Evolutionary conservation across 257 asterid species (phyloP).

Genomic region (Primulina eburnea): DNA sequence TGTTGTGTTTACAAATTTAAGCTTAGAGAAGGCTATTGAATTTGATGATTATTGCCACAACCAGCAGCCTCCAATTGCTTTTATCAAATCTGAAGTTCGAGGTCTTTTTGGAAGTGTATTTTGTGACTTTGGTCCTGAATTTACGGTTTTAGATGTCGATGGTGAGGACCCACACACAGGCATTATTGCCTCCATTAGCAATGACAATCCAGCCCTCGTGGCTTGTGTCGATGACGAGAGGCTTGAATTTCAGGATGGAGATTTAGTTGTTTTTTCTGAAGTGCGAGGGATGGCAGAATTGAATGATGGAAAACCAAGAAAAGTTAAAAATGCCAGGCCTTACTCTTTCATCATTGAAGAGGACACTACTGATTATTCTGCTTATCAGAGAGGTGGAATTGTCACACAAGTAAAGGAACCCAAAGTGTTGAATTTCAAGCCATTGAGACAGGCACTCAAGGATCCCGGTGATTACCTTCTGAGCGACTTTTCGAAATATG

Average conservation of each 20-base stretch:
- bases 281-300: conserved; percentile 45
- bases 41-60: conserved; percentile 43
- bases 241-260: conserved; percentile 55
- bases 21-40: conserved; percentile 40
- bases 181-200: conserved; percentile 46
- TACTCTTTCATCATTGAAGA: conserved; percentile 43
- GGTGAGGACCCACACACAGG: conserved; percentile 54
- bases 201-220: conserved; percentile 49
- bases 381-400: conserved; percentile 48
- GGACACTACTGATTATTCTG: conserved; percentile 37
- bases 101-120: conserved; percentile 51
- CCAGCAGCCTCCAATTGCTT: conserved; percentile 54
- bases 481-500: conserved; percentile 48
- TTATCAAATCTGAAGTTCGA: conserved; percentile 46
- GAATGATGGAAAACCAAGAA: conserved; percentile 48
- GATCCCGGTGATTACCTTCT: conserved; percentile 54
- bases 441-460: conserved; percentile 39
- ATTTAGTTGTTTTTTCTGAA: conserved; percentile 53
- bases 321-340: conserved; percentile 35
- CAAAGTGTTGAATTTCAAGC: conserved; percentile 41
- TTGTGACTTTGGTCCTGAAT: conserved; percentile 52
- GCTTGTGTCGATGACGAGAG: conserved; percentile 52
- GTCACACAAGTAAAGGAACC: conserved; percentile 51
- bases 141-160: conserved; percentile 49
- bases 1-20: conserved; percentile 43